Conservation (phyloP, 371 early-diverging fungal genomes). For the Blakeslea trispora region DNA sequence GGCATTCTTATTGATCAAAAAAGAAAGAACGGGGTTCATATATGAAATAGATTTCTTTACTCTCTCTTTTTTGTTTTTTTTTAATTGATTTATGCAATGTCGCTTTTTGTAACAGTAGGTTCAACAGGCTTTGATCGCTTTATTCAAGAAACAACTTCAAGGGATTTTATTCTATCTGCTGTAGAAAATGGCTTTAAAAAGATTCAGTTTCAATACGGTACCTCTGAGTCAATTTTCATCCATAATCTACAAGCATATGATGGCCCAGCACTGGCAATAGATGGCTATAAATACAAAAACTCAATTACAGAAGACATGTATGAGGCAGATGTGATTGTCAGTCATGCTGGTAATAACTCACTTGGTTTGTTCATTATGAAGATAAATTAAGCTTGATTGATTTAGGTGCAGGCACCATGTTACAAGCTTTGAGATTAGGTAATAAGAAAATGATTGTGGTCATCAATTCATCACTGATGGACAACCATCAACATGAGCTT, state of each 20-base stretch:
- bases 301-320: conserved; percentile 56
- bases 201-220: conserved; percentile 80
- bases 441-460: conserved; percentile 73
- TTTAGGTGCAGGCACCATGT: conserved; percentile 76
- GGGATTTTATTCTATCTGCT: conserved; percentile 52
- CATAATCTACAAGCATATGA: conserved; percentile 18
- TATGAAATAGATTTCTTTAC: not conserved
- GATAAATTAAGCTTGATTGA: not conserved
- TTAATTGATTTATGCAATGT: conserved; percentile 17
- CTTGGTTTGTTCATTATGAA: not conserved
- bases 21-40: conserved; percentile 10
- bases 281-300: conserved; percentile 66
- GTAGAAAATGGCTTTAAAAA: conserved; percentile 18
- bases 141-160: conserved; percentile 47
- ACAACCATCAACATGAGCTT: conserved; percentile 89
- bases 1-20: conserved; percentile 23
- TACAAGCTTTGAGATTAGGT: conserved; percentile 71
- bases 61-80: not conserved
- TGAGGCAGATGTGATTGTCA: conserved; percentile 64
- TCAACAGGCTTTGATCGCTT: conserved; percentile 86
- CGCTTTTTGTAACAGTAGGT: conserved; percentile 86
- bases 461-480: conserved; percentile 74
- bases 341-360: conserved; percentile 82
- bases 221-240: conserved; percentile 35
- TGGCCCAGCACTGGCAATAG: conserved; percentile 26